phyloP scores from a whole-genome alignment of 495 filamentous ascomycete species.

The Xanthoparmelia taractica region DNA sequence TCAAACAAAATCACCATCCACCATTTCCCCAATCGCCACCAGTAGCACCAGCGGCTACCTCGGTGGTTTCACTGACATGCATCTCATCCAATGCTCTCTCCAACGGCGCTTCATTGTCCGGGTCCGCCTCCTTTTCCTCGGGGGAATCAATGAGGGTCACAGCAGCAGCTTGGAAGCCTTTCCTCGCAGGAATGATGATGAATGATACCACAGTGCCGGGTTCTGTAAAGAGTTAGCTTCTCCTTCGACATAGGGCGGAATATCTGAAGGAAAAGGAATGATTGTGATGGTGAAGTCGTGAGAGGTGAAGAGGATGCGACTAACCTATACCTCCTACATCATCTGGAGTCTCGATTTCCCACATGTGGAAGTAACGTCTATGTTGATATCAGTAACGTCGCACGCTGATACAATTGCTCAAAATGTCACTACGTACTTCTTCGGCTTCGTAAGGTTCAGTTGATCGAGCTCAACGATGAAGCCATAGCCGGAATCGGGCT shows the following conservation, averaged over 20 bases:
- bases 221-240: background rate
- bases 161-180: conserved; percentile 18
- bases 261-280: background rate
- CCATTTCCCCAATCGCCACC: background rate
- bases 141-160: conserved; percentile 15
- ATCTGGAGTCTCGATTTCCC: conserved; percentile 13
- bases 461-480: conserved; percentile 10
- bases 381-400: background rate
- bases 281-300: conserved; percentile 7
- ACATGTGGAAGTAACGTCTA: conserved; percentile 18
- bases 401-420: background rate
- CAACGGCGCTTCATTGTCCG: background rate
- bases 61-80: background rate
- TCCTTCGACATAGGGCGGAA: background rate
- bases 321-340: conserved; percentile 11
- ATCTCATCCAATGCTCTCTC: background rate
- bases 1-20: background rate
- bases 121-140: background rate
- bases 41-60: background rate
- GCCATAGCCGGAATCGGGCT: conserved; percentile 14
- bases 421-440: conserved; percentile 2
- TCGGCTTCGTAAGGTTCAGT: conserved; percentile 1
- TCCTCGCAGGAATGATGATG: background rate
- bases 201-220: background rate
- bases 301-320: background rate